phyloP scores from a whole-genome alignment of 306 rosid species.

The Inga leiocalycina region DNA sequence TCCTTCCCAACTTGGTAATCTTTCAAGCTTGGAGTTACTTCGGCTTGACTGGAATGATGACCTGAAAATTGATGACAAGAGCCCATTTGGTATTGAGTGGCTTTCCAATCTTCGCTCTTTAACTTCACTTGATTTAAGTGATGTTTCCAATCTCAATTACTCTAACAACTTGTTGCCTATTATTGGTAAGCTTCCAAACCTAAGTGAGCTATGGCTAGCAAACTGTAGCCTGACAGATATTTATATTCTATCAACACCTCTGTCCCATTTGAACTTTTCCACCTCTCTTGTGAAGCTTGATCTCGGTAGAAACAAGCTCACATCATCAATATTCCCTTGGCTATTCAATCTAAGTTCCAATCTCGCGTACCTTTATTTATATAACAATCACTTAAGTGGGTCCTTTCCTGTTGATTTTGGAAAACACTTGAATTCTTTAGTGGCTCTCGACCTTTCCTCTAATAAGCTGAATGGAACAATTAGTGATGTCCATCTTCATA shows the following conservation, averaged over 20 bases:
- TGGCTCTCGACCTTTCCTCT: accelerated
- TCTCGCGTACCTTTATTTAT: accelerated
- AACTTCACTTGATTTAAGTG: neutral
- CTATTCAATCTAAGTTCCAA: neutral
- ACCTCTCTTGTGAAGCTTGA: neutral
- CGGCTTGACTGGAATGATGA: neutral
- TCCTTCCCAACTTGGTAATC: neutral
- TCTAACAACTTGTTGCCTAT: neutral
- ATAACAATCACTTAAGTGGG: neutral
- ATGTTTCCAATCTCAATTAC: neutral
- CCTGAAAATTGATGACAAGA: neutral
- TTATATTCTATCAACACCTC: neutral
- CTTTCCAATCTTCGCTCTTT: neutral
- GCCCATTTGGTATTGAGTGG: neutral
- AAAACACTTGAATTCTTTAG: neutral
- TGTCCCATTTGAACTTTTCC: neutral
- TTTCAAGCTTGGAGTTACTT: neutral
- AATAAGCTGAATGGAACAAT: neutral
- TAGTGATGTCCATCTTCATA: neutral
- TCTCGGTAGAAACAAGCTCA: neutral
- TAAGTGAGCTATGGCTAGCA: neutral
- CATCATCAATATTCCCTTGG: neutral
- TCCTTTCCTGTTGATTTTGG: neutral
- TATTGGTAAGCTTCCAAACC: neutral
- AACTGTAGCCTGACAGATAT: neutral